Evolutionary conservation across 2,329 filamentous ascomycete species (phyloP).

Genomic region (Colletotrichum higginsianum): DNA sequence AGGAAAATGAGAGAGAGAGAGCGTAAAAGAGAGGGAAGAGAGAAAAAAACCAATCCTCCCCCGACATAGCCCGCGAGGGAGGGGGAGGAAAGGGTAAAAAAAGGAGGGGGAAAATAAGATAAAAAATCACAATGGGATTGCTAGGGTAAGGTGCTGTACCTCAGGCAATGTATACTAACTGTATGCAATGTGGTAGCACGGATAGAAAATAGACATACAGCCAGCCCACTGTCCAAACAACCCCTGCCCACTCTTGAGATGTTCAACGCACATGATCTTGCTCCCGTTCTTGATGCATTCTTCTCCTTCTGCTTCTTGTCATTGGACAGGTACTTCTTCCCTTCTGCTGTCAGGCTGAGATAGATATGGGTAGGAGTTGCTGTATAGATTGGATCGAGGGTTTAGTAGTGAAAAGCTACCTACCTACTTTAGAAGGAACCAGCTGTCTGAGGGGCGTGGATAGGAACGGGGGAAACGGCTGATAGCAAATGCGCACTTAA

Average conservation of each 20-base stretch:
- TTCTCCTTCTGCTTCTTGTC: not conserved
- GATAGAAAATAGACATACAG: not conserved
- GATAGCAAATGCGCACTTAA: not conserved
- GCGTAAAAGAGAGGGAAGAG: not conserved
- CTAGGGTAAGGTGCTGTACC: conserved; percentile 4
- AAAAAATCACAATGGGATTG: not conserved
- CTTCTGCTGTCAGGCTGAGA: conserved; percentile 4
- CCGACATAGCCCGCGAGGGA: not conserved
- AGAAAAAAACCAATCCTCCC: not conserved
- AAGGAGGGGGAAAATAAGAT: not conserved
- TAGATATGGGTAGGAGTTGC: not conserved
- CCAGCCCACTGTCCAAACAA: not conserved
- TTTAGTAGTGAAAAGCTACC: not conserved
- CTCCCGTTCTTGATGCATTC: not conserved
- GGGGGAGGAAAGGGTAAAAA: not conserved
- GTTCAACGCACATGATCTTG: not conserved
- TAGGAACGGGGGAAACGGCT: not conserved
- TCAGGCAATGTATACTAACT: not conserved
- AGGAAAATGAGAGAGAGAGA: not conserved
- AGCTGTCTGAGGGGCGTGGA: not conserved
- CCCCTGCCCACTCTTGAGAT: not conserved
- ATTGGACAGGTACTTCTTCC: not conserved
- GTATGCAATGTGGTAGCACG: not conserved
- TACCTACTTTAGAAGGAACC: not conserved
- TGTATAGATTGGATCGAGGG: not conserved